A percentile compares a stretch with the other conserved stretches of the same genome.
These are phyloP conservation scores for Rhodamnia rubescens DNA, from an alignment of 345 rosid species.

Conservation along the genomic window DNA sequence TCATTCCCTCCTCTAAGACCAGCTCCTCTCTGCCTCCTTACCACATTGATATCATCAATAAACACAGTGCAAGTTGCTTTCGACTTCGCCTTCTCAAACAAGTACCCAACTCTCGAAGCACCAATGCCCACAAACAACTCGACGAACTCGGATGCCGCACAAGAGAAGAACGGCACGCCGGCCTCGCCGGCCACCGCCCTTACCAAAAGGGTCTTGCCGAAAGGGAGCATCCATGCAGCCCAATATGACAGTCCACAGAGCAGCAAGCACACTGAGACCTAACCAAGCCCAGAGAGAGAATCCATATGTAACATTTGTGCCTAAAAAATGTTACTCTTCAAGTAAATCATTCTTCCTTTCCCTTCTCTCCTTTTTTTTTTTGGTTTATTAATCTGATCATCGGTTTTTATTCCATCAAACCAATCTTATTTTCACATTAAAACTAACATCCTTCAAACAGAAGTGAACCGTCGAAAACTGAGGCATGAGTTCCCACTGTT, in stretches of 20 bases:
- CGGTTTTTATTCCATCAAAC: neutral
- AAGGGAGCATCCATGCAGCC: conserved; percentile 17
- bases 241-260: neutral
- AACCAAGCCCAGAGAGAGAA: neutral
- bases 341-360: neutral
- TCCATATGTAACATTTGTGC: neutral
- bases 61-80: conserved; percentile 82
- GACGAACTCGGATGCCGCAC: conserved; percentile 76
- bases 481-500: neutral
- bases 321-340: neutral
- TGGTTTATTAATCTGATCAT: neutral
- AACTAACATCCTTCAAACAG: neutral
- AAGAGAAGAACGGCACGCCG: conserved; percentile 71
- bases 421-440: neutral
- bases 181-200: conserved; percentile 92
- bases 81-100: conserved; percentile 75
- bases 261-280: neutral
- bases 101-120: conserved; percentile 80
- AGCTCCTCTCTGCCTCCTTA: conserved; percentile 92
- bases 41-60: conserved; percentile 90
- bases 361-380: neutral
- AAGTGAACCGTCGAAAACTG: neutral
- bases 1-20: conserved; percentile 94
- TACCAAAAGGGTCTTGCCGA: conserved; percentile 76
- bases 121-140: conserved; percentile 88